These are phyloP conservation scores for Sporothrix inflata DNA, from an alignment of 2,329 filamentous ascomycete genomes.

Conservation along the genomic window DNA sequence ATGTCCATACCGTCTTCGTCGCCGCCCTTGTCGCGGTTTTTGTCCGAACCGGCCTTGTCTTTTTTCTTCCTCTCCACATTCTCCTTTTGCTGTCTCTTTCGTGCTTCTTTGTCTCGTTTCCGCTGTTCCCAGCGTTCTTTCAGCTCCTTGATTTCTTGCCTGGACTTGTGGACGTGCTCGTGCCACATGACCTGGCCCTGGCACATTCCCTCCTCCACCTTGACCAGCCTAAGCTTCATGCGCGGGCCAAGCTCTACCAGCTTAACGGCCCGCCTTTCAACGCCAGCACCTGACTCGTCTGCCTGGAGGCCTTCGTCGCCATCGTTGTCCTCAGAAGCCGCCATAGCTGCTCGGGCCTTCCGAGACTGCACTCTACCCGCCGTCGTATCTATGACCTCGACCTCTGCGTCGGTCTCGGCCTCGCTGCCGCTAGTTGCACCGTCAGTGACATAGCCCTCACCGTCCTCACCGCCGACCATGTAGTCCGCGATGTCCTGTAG, in stretches of 20 bases:
- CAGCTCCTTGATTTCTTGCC: constrained; percentile 74
- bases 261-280: constrained; percentile 87
- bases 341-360: constrained; percentile 53
- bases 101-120: constrained; percentile 77
- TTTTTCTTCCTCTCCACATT: constrained; percentile 91
- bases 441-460: constrained; percentile 83
- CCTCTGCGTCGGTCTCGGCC: constrained; percentile 90
- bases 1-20: constrained; percentile 46
- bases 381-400: constrained; percentile 75
- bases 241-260: constrained; percentile 89
- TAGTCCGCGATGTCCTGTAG: constrained; percentile 94
- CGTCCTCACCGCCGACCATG: constrained; percentile 79
- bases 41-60: constrained; percentile 36
- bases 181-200: constrained; percentile 96
- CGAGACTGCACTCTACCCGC: constrained; percentile 62
- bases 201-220: constrained; percentile 94
- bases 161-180: constrained; percentile 85
- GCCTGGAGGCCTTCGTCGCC: constrained; percentile 45
- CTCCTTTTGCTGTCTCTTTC: constrained; percentile 80
- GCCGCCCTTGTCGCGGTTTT: constrained; percentile 46
- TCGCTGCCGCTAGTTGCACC: constrained; percentile 80
- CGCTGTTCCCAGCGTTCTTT: constrained; percentile 82
- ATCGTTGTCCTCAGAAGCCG: constrained; percentile 47
- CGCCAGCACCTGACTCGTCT: constrained; percentile 51
- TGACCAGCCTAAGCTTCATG: constrained; percentile 85